Evolutionary conservation across 2,329 filamentous ascomycete genomes (phyloP).

Genomic region (Pestalotiopsis sp.): DNA sequence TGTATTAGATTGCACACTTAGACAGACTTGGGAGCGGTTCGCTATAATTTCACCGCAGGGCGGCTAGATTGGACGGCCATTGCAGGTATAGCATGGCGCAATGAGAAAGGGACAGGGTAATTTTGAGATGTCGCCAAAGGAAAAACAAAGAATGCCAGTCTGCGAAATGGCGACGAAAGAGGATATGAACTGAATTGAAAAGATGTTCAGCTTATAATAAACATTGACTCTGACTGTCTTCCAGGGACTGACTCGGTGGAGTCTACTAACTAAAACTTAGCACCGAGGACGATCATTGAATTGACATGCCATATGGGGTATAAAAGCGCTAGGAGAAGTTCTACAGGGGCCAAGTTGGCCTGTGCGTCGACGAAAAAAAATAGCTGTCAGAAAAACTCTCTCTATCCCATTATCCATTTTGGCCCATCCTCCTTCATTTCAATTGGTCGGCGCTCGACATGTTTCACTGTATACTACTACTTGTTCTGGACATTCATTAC

Average conservation of each 20-base stretch:
- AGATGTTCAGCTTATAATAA: no score
- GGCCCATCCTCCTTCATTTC: background rate
- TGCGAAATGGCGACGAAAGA: no score
- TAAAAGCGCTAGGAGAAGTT: background rate
- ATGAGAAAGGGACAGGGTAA: no score
- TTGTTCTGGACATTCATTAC: background rate
- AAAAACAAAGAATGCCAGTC: no score
- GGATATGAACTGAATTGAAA: no score
- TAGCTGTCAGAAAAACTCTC: background rate
- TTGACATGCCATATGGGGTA: background rate
- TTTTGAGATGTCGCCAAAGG: no score
- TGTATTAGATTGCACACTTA: background rate
- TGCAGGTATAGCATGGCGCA: background rate
- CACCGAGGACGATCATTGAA: background rate
- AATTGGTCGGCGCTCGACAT: background rate
- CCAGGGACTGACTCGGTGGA: no score
- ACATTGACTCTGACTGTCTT: no score
- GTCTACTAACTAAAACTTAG: background rate
- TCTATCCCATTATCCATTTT: background rate
- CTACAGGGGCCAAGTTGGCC: background rate
- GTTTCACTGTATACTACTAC: background rate
- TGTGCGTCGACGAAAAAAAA: background rate
- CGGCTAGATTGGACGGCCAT: background rate
- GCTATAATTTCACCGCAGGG: background rate
- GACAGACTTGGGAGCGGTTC: background rate